These are phyloP conservation scores for Ustilaginoidea virens DNA, from an alignment of 2,329 filamentous ascomycete genomes.

Conservation along the genomic window DNA sequence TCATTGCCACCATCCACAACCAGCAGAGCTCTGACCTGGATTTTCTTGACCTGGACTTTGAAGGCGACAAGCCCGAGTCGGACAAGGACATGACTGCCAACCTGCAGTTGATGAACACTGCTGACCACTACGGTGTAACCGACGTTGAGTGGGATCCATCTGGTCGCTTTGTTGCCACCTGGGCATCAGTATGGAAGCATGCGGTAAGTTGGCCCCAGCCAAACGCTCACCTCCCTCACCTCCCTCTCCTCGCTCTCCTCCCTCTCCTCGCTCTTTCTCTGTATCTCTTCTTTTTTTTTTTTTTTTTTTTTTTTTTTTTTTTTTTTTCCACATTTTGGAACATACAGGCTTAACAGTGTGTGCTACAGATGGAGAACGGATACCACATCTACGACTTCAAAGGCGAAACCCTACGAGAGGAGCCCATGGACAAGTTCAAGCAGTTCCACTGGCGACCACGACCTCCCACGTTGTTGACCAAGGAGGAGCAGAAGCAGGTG, in stretches of 20 bases:
- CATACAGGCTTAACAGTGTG: too few species aligned
- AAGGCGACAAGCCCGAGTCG: constrained; percentile 84
- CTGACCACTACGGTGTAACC: constrained; percentile 93
- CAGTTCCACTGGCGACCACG: constrained; percentile 91
- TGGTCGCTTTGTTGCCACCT: constrained; percentile 84
- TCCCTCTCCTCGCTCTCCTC: background rate
- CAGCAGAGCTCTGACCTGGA: constrained; percentile 90
- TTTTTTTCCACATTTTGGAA: background rate
- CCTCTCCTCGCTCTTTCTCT: background rate
- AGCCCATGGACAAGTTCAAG: constrained; percentile 93
- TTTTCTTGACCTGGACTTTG: constrained; percentile 95
- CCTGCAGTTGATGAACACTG: constrained; percentile 83
- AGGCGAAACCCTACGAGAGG: constrained; percentile 76
- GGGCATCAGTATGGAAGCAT: constrained; percentile 92
- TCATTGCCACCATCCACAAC: constrained; percentile 84
- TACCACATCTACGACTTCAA: constrained; percentile 98
- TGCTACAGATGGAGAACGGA: constrained; percentile 99
- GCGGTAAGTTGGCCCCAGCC: constrained; percentile 60
- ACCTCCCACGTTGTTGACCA: constrained; percentile 76
- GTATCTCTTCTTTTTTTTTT: background rate
- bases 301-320: background rate
- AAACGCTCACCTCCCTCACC: background rate
- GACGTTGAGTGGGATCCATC: constrained; percentile 98
- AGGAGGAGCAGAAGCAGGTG: constrained; percentile 94
- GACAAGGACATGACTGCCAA: constrained; percentile 94